A percentile compares a stretch with the other conserved stretches of the same genome.
Conservation (phyloP, 2,329 filamentous ascomycete species). For the Fusarium chuoi region DNA sequence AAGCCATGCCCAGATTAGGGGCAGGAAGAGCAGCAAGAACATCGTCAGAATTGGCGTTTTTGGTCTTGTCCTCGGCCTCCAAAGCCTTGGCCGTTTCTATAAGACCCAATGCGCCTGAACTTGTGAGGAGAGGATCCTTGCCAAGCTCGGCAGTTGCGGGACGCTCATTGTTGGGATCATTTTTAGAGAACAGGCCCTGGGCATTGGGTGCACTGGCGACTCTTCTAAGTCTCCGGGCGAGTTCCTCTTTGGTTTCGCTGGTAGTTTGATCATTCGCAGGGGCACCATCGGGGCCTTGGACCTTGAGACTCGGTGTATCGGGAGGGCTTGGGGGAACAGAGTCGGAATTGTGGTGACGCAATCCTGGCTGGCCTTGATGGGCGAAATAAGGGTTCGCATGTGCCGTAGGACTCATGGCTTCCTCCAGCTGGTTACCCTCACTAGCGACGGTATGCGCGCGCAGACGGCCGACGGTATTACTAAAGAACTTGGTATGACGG, state of each 20-base stretch:
- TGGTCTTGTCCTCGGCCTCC: conserved; percentile 44
- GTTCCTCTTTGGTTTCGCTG: conserved; percentile 87
- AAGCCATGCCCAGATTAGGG: conserved; percentile 76
- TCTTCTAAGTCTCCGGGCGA: conserved; percentile 90
- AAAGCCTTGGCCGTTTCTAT: conserved; percentile 47
- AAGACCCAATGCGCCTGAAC: conserved; percentile 54
- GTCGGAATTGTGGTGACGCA: conserved; percentile 94
- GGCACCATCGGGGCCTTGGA: conserved; percentile 72
- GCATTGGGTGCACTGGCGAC: conserved; percentile 98
- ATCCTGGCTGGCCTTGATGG: conserved; percentile 91
- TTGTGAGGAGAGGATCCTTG: conserved; percentile 77
- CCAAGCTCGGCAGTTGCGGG: conserved; percentile 87
- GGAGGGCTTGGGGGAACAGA: conserved; percentile 93
- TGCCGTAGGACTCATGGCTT: conserved; percentile 89
- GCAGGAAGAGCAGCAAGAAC: conserved; percentile 71
- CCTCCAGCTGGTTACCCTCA: conserved; percentile 90
- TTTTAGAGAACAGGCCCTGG: conserved; percentile 82
- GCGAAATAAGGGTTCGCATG: conserved; percentile 97
- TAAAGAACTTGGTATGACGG: conserved; percentile 89
- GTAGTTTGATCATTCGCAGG: conserved; percentile 72
- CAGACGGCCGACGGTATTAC: conserved; percentile 84
- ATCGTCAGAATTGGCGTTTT: conserved; percentile 59
- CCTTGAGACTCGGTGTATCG: conserved; percentile 83
- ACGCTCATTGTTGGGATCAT: conserved; percentile 67
- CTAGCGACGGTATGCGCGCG: conserved; percentile 91